A percentile compares a stretch with the other conserved stretches of the same genome.
These are phyloP conservation scores for Nemania serpens DNA, from an alignment of 2,329 filamentous ascomycete genomes.

Conservation along the genomic window DNA sequence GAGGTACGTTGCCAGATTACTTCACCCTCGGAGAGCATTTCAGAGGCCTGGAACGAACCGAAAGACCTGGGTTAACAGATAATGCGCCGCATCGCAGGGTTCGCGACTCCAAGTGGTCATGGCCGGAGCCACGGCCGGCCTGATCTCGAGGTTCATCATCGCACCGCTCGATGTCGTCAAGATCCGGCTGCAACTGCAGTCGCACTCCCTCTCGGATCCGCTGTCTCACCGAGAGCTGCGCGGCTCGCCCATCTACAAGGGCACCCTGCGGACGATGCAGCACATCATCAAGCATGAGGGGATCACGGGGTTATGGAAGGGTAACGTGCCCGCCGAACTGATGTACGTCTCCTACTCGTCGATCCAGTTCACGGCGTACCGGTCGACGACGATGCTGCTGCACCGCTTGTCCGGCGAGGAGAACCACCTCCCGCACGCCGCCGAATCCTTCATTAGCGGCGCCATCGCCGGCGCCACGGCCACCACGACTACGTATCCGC, in stretches of 20 bases:
- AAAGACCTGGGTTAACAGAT: slow-evolving; percentile 4
- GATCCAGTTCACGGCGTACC: slow-evolving; percentile 88
- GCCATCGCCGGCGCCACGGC: slow-evolving; percentile 81
- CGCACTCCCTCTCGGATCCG: slow-evolving; percentile 80
- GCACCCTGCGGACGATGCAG: slow-evolving; percentile 74
- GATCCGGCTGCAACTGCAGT: slow-evolving; percentile 93
- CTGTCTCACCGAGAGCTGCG: slow-evolving; percentile 57
- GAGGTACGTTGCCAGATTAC: slow-evolving; percentile 49
- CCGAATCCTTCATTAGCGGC: slow-evolving; percentile 81
- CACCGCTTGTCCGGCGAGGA: slow-evolving; percentile 51
- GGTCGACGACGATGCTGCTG: slow-evolving; percentile 71
- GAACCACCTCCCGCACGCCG: slow-evolving; percentile 61
- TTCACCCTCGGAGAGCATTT: neutral
- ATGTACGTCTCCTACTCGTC: slow-evolving; percentile 92
- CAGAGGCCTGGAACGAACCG: neutral
- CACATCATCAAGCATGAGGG: slow-evolving; percentile 83
- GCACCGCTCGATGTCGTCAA: slow-evolving; percentile 97
- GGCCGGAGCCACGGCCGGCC: slow-evolving; percentile 70
- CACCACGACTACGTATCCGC: slow-evolving; percentile 84
- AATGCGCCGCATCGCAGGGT: slow-evolving; percentile 46
- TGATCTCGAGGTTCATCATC: slow-evolving; percentile 91
- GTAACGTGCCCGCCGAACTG: slow-evolving; percentile 92
- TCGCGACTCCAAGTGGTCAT: slow-evolving; percentile 60
- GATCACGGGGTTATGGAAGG: slow-evolving; percentile 90
- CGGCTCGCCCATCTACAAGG: slow-evolving; percentile 67